These are phyloP conservation scores for Colletotrichum eremochloae DNA, from an alignment of 2,329 filamentous ascomycete species.

Conservation along the genomic window DNA sequence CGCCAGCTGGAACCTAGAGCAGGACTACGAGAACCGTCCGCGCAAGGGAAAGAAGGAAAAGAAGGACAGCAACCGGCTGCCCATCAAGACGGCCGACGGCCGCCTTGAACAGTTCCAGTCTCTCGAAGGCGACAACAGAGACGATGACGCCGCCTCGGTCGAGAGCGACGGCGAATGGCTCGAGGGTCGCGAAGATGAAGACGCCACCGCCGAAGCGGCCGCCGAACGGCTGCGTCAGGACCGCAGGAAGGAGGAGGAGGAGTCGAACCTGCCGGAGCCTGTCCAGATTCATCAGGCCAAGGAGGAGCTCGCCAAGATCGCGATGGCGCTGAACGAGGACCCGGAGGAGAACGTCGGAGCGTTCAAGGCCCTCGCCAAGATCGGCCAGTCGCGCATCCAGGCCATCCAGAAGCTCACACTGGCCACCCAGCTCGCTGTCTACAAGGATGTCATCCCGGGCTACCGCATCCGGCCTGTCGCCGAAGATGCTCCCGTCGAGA, in stretches of 20 bases:
- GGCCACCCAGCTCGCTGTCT: constrained; percentile 88
- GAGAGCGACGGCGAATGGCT: constrained; percentile 75
- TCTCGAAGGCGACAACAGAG: constrained; percentile 66
- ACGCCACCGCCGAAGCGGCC: constrained; percentile 62
- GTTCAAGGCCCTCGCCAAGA: constrained; percentile 82
- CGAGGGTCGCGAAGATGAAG: constrained; percentile 69
- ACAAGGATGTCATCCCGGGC: constrained; percentile 95
- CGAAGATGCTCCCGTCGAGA: constrained; percentile 81
- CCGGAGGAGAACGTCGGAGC: constrained; percentile 89
- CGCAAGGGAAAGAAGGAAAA: constrained; percentile 81
- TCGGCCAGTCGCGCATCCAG: constrained; percentile 76
- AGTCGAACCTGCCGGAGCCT: constrained; percentile 77
- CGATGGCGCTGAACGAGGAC: constrained; percentile 85
- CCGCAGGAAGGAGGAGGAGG: constrained; percentile 56
- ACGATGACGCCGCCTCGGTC: constrained; percentile 71
- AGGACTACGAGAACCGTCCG: constrained; percentile 86
- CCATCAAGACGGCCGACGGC: constrained; percentile 89
- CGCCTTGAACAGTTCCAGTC: constrained; percentile 71
- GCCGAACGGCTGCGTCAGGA: constrained; percentile 55
- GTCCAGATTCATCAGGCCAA: constrained; percentile 90
- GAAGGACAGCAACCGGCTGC: constrained; percentile 80
- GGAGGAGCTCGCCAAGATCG: constrained; percentile 90
- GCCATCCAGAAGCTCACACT: constrained; percentile 89
- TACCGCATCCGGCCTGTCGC: constrained; percentile 89
- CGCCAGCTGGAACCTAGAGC: constrained; percentile 89